These are phyloP conservation scores for Juglanconis sp. DNA, from an alignment of 2,329 filamentous ascomycete species.

Conservation along the genomic window DNA sequence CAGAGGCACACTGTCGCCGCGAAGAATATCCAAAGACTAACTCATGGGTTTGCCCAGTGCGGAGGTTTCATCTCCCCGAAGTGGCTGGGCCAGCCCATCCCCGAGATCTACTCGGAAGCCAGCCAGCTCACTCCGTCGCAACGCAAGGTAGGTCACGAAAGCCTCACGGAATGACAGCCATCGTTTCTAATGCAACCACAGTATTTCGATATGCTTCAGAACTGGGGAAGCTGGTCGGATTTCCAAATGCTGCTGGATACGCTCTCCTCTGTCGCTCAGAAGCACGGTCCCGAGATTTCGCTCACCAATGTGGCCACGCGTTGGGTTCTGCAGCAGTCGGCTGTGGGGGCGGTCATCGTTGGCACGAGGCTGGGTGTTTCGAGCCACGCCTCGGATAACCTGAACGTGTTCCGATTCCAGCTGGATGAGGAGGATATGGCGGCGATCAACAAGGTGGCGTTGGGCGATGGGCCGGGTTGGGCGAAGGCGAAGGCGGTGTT, in stretches of 20 bases:
- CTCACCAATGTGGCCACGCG: slow-evolving; percentile 30
- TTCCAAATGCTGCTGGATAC: slow-evolving; percentile 28
- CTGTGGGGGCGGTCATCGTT: slow-evolving; percentile 33
- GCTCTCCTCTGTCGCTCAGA: slow-evolving; percentile 23
- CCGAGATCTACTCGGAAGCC: slow-evolving; percentile 30
- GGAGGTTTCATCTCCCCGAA: slow-evolving; percentile 33
- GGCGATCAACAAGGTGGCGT: slow-evolving; percentile 23
- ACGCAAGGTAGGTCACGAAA: slow-evolving; percentile 24
- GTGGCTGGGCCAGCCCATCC: slow-evolving; percentile 30
- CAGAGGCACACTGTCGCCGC: too few relatives aligned
- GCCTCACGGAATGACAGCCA: too few relatives aligned
- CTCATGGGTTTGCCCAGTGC: slow-evolving; percentile 19
- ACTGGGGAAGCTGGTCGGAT: slow-evolving; percentile 28
- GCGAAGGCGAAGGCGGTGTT: slow-evolving; percentile 22
- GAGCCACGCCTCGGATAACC: slow-evolving; percentile 26
- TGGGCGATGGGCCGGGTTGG: slow-evolving; percentile 15
- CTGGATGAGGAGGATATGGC: slow-evolving; percentile 25
- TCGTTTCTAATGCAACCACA: background rate
- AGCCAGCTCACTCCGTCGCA: slow-evolving; percentile 33
- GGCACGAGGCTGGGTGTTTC: slow-evolving; percentile 30
- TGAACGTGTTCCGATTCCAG: slow-evolving; percentile 24
- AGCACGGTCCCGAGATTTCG: slow-evolving; percentile 23
- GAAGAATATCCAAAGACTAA: background rate
- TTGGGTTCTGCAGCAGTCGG: slow-evolving; percentile 31
- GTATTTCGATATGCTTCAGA: slow-evolving; percentile 30